phyloP scores from a whole-genome alignment of 805 yeast genomes.

The Candida dendrica region DNA sequence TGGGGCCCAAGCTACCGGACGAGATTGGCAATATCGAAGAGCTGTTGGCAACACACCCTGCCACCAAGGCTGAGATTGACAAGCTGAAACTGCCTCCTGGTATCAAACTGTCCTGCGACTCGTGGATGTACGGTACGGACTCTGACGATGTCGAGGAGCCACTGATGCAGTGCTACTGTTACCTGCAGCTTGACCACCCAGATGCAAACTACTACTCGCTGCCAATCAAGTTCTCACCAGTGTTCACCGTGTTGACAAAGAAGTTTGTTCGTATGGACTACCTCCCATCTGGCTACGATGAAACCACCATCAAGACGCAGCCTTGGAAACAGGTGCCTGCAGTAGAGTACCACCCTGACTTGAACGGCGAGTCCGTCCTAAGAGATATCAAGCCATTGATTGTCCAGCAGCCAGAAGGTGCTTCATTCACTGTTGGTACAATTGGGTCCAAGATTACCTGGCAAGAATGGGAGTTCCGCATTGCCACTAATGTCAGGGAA shows the following conservation, averaged over 20 bases:
- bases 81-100: constrained; percentile 55
- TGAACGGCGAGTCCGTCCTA: constrained; percentile 40
- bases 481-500: constrained; percentile 64
- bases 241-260: constrained; percentile 52
- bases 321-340: constrained; percentile 55
- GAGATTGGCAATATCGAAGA: constrained; percentile 52
- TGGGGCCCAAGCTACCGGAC: constrained; percentile 67
- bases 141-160: constrained; percentile 42
- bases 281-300: constrained; percentile 68
- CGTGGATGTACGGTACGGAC: constrained; percentile 86
- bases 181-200: constrained; percentile 58
- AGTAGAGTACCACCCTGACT: constrained; percentile 70
- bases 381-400: constrained; percentile 66
- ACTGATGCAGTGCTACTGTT: constrained; percentile 67
- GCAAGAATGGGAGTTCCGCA: constrained; percentile 83
- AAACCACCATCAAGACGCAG: constrained; percentile 40
- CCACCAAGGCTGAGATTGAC: constrained; percentile 54
- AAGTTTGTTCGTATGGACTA: constrained; percentile 66
- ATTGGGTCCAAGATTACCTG: constrained; percentile 58
- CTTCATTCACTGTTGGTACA: constrained; percentile 54
- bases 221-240: constrained; percentile 69
- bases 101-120: constrained; percentile 53
- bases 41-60: constrained; percentile 45
- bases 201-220: constrained; percentile 72
- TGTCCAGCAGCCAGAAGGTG: constrained; percentile 72